Evolutionary conservation across 352 stramenopile genomes (phyloP), one percentile per base, ranked within the genome.

Genomic region (Pythium angustatum): DNA sequence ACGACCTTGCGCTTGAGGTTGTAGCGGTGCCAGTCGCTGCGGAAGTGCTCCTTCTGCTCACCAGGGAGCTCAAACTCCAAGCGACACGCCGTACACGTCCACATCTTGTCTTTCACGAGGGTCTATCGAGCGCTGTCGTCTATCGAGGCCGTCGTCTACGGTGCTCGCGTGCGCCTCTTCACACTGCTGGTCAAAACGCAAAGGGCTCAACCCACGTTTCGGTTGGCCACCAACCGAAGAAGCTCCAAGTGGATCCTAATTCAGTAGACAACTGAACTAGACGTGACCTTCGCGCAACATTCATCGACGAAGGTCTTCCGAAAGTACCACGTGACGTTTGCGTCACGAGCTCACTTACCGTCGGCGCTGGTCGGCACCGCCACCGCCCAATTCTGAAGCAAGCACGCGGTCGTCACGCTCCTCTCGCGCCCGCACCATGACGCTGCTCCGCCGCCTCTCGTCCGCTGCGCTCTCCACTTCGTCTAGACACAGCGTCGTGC

Each of bases 1-100:
- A 96, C 92, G 50, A 99, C 94, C 66, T 98, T 98, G 64, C 97
- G 94, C 88, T 98, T 98, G 43, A 99, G 87, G 61, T 96, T 96
- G 75, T 96, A 96, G 57, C 87, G 93, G 73, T 99, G 97, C 96
- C 96, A 99, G 72, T 99, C 96, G 62, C 90, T 91, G 73, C 97
- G 98, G 77, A 97, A 97, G 78, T 97, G 93, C 26, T 93, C 86
- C 66, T 88, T 93, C 72, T 96, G 87, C 64, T 83, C 75, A 47
- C 69, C 68, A 38, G 77, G 75, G 50, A 77, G 70, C 50, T 56
- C 63, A 49, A 96, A 96, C 68, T 80, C 71, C 60, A 91, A 68
- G 41, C 82, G 77, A 69, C 87, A 96, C 26, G 87, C 87, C 36
- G 83, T 94, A 55, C 87, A 96, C 56, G 85, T 96, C 64, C 78